phyloP scores from a whole-genome alignment of 345 rosid species.

The Raphanus sativus region DNA sequence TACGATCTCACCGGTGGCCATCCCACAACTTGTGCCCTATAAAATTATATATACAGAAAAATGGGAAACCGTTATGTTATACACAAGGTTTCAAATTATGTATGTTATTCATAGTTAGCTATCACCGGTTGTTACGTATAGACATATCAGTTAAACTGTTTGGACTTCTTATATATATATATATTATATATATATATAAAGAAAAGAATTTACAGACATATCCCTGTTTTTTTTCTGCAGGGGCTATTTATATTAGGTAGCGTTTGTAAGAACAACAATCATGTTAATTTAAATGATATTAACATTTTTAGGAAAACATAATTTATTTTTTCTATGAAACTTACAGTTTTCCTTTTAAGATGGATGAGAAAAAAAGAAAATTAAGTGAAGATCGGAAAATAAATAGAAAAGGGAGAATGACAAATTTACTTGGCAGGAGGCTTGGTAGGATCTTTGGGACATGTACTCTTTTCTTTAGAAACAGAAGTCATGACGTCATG shows the following conservation, averaged over 20 bases:
- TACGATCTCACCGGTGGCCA: conserved; percentile 95
- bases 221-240: neutral
- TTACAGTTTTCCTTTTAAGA: neutral
- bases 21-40: conserved; percentile 83
- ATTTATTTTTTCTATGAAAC: neutral
- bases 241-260: too few relatives aligned
- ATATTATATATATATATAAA: too few relatives aligned
- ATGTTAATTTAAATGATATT: too few relatives aligned
- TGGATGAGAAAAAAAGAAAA: neutral
- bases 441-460: conserved; percentile 54
- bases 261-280: too few relatives aligned
- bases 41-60: neutral
- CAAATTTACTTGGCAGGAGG: conserved; percentile 71
- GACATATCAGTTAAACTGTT: neutral
- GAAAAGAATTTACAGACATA: too few relatives aligned
- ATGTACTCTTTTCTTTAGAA: conserved; percentile 30
- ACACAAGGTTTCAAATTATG: neutral
- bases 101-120: neutral
- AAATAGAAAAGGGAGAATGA: conserved; percentile 3
- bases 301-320: too few relatives aligned
- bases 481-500: conserved; percentile 26
- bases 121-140: neutral
- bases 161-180: neutral
- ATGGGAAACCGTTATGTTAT: conserved; percentile 3
- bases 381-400: neutral